These are phyloP conservation scores for Globisporangium paroecandrum DNA, from an alignment of 352 stramenopile species.

Conservation along the genomic window DNA sequence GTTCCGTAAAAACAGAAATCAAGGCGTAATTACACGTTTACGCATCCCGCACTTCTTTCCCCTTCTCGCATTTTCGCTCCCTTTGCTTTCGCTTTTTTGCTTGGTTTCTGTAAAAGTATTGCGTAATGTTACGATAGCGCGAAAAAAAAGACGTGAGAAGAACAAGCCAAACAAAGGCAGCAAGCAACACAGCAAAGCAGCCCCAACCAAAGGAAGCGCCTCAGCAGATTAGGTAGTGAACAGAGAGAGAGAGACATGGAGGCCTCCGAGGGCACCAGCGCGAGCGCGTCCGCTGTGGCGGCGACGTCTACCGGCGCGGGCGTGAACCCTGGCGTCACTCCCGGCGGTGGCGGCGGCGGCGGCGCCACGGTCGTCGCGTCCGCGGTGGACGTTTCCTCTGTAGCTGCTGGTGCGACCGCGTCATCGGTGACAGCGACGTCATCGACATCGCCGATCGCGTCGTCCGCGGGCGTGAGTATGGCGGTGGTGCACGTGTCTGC, in stretches of 20 bases:
- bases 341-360: not conserved
- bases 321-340: not conserved
- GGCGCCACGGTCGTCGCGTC: constrained; percentile 12
- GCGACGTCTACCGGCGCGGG: not conserved
- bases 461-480: constrained; percentile 15
- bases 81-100: not conserved
- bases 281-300: not conserved
- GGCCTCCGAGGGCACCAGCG: constrained; percentile 5
- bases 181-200: constrained; percentile 1
- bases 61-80: not conserved
- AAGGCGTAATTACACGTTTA: constrained; percentile 7
- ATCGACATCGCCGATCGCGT: constrained; percentile 19
- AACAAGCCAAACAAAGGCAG: constrained; percentile 4
- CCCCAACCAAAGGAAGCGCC: constrained; percentile 2
- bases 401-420: constrained; percentile 4
- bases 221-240: not conserved
- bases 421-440: constrained; percentile 14
- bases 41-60: not conserved
- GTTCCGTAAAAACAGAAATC: constrained; percentile 4
- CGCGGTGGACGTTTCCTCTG: constrained; percentile 3
- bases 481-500: constrained; percentile 3
- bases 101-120: constrained; percentile 5
- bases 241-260: constrained; percentile 12
- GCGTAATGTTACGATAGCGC: constrained; percentile 7
- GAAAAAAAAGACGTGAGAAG: constrained; percentile 16